These are phyloP conservation scores for Cercophora newfieldiana DNA, from an alignment of 495 filamentous ascomycete species.

Conservation along the genomic window DNA sequence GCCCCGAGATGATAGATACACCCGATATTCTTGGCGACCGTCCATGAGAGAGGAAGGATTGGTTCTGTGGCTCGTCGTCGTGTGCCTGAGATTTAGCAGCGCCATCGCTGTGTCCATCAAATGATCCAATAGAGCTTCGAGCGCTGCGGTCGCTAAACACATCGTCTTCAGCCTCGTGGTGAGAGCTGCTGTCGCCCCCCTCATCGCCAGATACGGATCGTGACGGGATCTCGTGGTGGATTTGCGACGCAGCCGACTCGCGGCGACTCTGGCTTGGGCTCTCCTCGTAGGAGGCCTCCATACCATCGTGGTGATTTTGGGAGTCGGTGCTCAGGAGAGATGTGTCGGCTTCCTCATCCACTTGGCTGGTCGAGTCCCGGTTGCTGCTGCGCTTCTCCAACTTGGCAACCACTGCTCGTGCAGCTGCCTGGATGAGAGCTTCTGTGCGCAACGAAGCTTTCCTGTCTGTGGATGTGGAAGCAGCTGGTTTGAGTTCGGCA, in stretches of 20 bases:
- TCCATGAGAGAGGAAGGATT: conserved; percentile 13
- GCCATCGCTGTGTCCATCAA: conserved; percentile 32
- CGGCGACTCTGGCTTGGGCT: conserved; percentile 18
- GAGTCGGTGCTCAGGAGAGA: conserved; percentile 38
- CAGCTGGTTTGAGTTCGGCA: background rate
- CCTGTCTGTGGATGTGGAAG: conserved; percentile 14
- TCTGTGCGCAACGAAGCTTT: conserved; percentile 36
- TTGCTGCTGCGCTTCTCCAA: conserved; percentile 34
- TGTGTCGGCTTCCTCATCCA: conserved; percentile 26
- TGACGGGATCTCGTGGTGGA: conserved; percentile 24
- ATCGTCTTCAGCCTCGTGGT: conserved; percentile 53
- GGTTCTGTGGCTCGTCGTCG: conserved; percentile 16
- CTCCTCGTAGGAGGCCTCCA: conserved; percentile 19
- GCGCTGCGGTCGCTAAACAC: conserved; percentile 55
- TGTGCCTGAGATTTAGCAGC: conserved; percentile 12
- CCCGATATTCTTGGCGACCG: conserved; percentile 34
- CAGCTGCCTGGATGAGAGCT: conserved; percentile 47
- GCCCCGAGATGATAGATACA: conserved; percentile 42
- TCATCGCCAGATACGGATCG: conserved; percentile 31
- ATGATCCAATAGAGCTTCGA: conserved; percentile 47
- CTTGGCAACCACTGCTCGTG: conserved; percentile 40
- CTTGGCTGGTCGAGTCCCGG: background rate
- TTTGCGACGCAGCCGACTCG: conserved; percentile 22
- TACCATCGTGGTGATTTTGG: conserved; percentile 33
- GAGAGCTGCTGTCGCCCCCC: conserved; percentile 44